A percentile compares a stretch with the other conserved stretches of the same genome.
phyloP scores from a whole-genome alignment of 495 filamentous ascomycete species.

The Podospora sp. region DNA sequence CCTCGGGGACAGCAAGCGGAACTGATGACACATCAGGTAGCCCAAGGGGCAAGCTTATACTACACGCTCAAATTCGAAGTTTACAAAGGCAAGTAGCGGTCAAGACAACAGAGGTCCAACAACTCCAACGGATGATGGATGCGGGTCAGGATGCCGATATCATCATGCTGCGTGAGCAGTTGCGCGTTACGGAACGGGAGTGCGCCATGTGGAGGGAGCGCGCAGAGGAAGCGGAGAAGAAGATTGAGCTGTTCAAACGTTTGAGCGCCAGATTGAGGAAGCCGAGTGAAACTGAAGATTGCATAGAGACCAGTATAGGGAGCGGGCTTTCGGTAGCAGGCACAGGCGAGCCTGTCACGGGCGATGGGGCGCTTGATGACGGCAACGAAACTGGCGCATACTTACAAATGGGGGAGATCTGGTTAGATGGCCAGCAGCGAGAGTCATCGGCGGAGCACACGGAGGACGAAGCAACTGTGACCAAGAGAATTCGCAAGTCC shows the following conservation, averaged over 20 bases:
- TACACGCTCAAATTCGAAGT: slow-evolving; percentile 49
- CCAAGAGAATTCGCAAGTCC: slow-evolving; percentile 23
- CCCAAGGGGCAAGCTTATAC: slow-evolving; percentile 36
- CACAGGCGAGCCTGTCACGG: background rate
- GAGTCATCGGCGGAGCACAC: slow-evolving; percentile 13
- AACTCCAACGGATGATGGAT: slow-evolving; percentile 46
- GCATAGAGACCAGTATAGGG: background rate
- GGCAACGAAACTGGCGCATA: background rate
- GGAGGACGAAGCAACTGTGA: slow-evolving; percentile 21
- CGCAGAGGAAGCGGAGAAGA: slow-evolving; percentile 55
- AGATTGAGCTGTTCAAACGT: slow-evolving; percentile 42
- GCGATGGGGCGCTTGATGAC: background rate
- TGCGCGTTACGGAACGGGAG: slow-evolving; percentile 49
- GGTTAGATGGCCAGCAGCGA: background rate
- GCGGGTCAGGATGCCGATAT: slow-evolving; percentile 41
- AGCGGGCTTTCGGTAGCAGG: background rate
- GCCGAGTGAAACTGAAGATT: slow-evolving; percentile 18
- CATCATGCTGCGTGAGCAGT: slow-evolving; percentile 46
- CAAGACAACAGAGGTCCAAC: slow-evolving; percentile 44
- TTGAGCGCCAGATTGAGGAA: slow-evolving; percentile 33
- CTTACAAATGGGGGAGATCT: background rate
- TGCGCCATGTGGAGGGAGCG: slow-evolving; percentile 50
- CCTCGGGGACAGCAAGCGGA: background rate
- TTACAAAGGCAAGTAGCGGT: slow-evolving; percentile 47
- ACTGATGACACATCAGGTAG: background rate